Percentiles rank a stretch among this genome's conserved stretches.
phyloP scores from a whole-genome alignment of 805 yeast species.

The Sugiyamaella floridensis region DNA sequence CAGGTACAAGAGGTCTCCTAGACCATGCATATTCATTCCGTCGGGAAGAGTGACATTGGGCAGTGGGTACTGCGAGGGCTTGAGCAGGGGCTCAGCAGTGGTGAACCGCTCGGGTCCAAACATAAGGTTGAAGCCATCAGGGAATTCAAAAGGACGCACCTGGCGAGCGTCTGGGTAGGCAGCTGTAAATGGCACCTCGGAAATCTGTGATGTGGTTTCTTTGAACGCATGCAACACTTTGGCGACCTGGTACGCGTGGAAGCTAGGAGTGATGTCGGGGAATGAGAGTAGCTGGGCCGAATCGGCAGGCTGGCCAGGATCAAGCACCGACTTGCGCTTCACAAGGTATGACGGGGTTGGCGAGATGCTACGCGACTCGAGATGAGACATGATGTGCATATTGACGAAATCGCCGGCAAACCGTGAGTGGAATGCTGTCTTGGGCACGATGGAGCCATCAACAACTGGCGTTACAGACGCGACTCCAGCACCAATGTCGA shows the following conservation, averaged over 20 bases:
- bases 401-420: slow-evolving; percentile 78
- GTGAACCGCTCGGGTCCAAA: slow-evolving; percentile 48
- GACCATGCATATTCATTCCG: slow-evolving; percentile 35
- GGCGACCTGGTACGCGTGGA: slow-evolving; percentile 33
- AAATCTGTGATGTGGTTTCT: slow-evolving; percentile 34
- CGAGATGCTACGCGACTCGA: slow-evolving; percentile 32
- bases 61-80: slow-evolving; percentile 49
- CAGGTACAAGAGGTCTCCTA: slow-evolving; percentile 40
- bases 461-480: slow-evolving; percentile 46
- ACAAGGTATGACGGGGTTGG: slow-evolving; percentile 33
- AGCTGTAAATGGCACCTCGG: slow-evolving; percentile 36
- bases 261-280: slow-evolving; percentile 35
- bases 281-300: slow-evolving; percentile 20
- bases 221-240: slow-evolving; percentile 44
- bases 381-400: slow-evolving; percentile 49
- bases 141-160: slow-evolving; percentile 50
- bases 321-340: slow-evolving; percentile 30
- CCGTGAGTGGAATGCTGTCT: slow-evolving; percentile 28
- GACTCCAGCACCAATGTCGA: slow-evolving; percentile 70
- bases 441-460: slow-evolving; percentile 56
- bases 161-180: slow-evolving; percentile 31
- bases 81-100: slow-evolving; percentile 63
- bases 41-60: slow-evolving; percentile 40
- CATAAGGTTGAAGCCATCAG: slow-evolving; percentile 44
- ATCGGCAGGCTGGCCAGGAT: slow-evolving; percentile 31